Percentiles rank a stretch among this genome's conserved stretches.
Conservation (phyloP, 208 protist genomes). For the Trypanosoma lewisi region DNA sequence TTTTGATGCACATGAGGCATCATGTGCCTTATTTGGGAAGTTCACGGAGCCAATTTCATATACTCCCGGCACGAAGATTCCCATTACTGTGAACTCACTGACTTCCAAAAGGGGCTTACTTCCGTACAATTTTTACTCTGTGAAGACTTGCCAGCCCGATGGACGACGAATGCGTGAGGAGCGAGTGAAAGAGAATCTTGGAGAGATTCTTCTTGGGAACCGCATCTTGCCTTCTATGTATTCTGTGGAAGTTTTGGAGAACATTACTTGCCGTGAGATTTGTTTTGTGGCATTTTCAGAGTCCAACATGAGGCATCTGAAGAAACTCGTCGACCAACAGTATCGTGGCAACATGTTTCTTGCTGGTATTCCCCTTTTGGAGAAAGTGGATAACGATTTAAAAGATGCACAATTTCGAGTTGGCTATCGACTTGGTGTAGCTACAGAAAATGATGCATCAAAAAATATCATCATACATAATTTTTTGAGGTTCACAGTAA, state of each 20-base stretch:
- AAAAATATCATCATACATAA: slow-evolving; percentile 46
- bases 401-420: background rate
- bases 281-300: slow-evolving; percentile 27
- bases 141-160: slow-evolving; percentile 85
- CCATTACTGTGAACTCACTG: slow-evolving; percentile 85
- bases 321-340: slow-evolving; percentile 41
- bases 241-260: slow-evolving; percentile 31
- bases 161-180: slow-evolving; percentile 26
- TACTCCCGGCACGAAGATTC: slow-evolving; percentile 7
- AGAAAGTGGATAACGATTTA: background rate
- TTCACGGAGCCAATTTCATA: slow-evolving; percentile 23
- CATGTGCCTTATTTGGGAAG: slow-evolving; percentile 12
- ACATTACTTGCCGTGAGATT: slow-evolving; percentile 38
- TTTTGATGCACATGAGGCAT: slow-evolving; percentile 1
- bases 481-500: slow-evolving; percentile 65
- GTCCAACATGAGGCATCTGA: slow-evolving; percentile 25
- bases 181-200: slow-evolving; percentile 84
- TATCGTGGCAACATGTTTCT: slow-evolving; percentile 73
- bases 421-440: slow-evolving; percentile 41
- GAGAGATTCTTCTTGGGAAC: slow-evolving; percentile 94
- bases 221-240: slow-evolving; percentile 92
- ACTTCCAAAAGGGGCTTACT: slow-evolving; percentile 85
- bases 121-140: slow-evolving; percentile 93
- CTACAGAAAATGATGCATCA: background rate
- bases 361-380: slow-evolving; percentile 54